These are phyloP conservation scores for Cladosporium sp. DNA, from an alignment of 2,329 filamentous ascomycete species.

Conservation along the genomic window DNA sequence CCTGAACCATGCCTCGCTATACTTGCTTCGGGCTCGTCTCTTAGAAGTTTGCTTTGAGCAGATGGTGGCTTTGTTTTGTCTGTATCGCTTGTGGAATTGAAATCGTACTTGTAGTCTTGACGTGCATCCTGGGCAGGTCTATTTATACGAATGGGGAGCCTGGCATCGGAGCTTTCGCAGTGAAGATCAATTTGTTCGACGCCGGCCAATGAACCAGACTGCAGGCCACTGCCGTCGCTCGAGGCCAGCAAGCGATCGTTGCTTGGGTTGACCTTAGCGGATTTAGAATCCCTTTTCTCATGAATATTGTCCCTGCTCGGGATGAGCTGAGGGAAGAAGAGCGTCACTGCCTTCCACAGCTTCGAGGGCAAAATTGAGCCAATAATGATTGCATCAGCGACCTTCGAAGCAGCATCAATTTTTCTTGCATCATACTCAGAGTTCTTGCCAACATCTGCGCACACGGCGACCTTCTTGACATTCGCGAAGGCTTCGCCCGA, in stretches of 20 bases:
- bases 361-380: conserved; percentile 1
- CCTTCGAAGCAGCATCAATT: neutral
- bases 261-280: conserved; percentile 12
- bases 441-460: conserved; percentile 1
- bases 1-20: neutral
- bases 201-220: neutral
- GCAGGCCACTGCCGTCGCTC: conserved; percentile 11
- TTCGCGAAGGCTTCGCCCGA: neutral
- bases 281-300: neutral
- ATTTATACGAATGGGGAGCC: neutral
- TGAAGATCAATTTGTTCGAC: neutral
- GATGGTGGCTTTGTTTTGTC: neutral
- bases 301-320: neutral
- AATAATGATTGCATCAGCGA: conserved; percentile 6
- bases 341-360: neutral
- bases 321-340: neutral
- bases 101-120: neutral
- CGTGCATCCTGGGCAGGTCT: neutral
- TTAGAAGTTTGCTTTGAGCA: neutral
- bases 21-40: neutral
- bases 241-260: conserved; percentile 6
- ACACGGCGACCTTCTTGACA: neutral
- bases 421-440: neutral
- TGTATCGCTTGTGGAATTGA: neutral
- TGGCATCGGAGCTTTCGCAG: neutral